These are phyloP conservation scores for Aspergillus texensis DNA, from an alignment of 2,329 filamentous ascomycete genomes.

Conservation along the genomic window DNA sequence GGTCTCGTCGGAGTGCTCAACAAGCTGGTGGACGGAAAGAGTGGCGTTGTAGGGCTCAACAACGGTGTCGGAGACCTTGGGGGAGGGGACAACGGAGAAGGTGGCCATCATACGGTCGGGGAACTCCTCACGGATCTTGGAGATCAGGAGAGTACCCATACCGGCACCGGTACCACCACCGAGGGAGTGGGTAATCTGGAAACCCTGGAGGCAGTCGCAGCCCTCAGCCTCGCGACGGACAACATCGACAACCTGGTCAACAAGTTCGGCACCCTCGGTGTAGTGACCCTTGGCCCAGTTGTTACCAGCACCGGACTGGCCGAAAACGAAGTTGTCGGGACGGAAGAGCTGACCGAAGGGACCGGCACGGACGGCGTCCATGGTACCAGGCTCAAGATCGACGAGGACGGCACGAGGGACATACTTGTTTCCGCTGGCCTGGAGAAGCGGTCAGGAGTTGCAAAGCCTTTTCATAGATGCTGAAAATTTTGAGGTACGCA, in stretches of 20 bases:
- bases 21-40: slow-evolving; percentile 96
- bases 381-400: slow-evolving; percentile 98
- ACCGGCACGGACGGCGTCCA: slow-evolving; percentile 97
- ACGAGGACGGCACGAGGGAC: slow-evolving; percentile 98
- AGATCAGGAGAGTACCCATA: slow-evolving; percentile 99
- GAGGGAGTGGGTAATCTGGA: slow-evolving; percentile 99
- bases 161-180: slow-evolving; percentile 99
- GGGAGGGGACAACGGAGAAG: slow-evolving; percentile 97
- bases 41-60: slow-evolving; percentile 99
- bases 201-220: slow-evolving; percentile 99
- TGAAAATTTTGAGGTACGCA: slow-evolving; percentile 40
- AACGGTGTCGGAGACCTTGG: slow-evolving; percentile 99
- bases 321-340: slow-evolving; percentile 99
- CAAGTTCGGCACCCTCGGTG: slow-evolving; percentile 98
- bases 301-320: slow-evolving; percentile 99
- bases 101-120: slow-evolving; percentile 99
- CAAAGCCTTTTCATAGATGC: not conserved
- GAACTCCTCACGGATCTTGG: slow-evolving; percentile 99
- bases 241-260: slow-evolving; percentile 97
- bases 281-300: slow-evolving; percentile 99
- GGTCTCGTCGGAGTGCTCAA: slow-evolving; percentile 99
- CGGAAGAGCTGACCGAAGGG: slow-evolving; percentile 99
- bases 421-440: slow-evolving; percentile 87
- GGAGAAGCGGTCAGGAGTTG: slow-evolving; percentile 13
- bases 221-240: slow-evolving; percentile 98